Conservation (phyloP, 345 rosid species). For the Camelina sativa region DNA sequence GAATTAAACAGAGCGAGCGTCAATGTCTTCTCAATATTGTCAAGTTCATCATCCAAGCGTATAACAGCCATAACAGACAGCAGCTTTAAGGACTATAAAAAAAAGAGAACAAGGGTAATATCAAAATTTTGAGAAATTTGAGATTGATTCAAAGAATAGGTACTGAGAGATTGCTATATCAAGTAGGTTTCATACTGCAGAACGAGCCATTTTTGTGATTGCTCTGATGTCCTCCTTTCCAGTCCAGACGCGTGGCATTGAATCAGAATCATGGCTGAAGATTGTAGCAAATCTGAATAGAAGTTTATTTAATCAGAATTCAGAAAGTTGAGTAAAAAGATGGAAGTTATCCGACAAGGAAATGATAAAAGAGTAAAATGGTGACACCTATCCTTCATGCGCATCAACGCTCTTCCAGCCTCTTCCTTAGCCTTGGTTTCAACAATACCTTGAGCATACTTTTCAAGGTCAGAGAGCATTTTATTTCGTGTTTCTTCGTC, state of each 20-base stretch:
- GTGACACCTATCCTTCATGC: slow-evolving; percentile 90
- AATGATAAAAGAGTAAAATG: slow-evolving; percentile 35
- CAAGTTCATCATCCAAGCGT: slow-evolving; percentile 76
- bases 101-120: slow-evolving; percentile 25
- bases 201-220: slow-evolving; percentile 89
- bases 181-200: slow-evolving; percentile 60
- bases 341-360: slow-evolving; percentile 25
- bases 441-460: slow-evolving; percentile 73
- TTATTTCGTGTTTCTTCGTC: slow-evolving; percentile 64
- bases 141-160: background rate
- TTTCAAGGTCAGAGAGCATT: slow-evolving; percentile 63
- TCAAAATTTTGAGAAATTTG: slow-evolving; percentile 24
- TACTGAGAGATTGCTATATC: slow-evolving; percentile 24
- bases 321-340: slow-evolving; percentile 15
- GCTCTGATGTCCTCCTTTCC: slow-evolving; percentile 98
- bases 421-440: slow-evolving; percentile 92
- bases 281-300: slow-evolving; percentile 77
- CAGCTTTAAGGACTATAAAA: slow-evolving; percentile 81
- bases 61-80: slow-evolving; percentile 84
- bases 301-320: slow-evolving; percentile 40
- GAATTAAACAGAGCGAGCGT: slow-evolving; percentile 63
- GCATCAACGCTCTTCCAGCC: slow-evolving; percentile 82
- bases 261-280: slow-evolving; percentile 93
- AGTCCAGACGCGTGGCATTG: slow-evolving; percentile 98
- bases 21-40: slow-evolving; percentile 72